phyloP scores from a whole-genome alignment of 805 yeast genomes.

The Zygosaccharomyces siamensis region DNA sequence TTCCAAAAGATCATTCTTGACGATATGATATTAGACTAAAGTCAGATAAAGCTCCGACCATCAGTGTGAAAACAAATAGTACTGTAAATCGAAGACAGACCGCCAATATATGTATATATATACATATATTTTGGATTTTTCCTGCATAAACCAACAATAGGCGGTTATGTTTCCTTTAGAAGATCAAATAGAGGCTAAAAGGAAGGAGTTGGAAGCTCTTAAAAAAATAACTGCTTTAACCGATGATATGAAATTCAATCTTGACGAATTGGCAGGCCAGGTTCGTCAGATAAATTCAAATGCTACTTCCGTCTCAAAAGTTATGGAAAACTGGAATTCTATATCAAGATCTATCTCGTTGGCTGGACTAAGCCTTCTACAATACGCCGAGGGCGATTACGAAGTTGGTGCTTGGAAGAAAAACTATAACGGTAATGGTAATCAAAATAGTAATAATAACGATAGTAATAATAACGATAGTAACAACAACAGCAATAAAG shows the following conservation, averaged over 20 bases:
- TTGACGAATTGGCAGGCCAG: slow-evolving; percentile 25
- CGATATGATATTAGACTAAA: not conserved
- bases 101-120: not conserved
- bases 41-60: not conserved
- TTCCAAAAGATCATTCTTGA: not conserved
- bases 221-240: slow-evolving; percentile 27
- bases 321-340: slow-evolving; percentile 32
- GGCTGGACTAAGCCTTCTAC: slow-evolving; percentile 31
- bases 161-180: slow-evolving; percentile 11
- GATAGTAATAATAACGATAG: slow-evolving; percentile 32
- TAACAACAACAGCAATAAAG: slow-evolving; percentile 31
- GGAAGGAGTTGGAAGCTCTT: slow-evolving; percentile 26
- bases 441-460: slow-evolving; percentile 31
- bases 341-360: slow-evolving; percentile 31
- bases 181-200: slow-evolving; percentile 20
- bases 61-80: not conserved
- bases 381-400: slow-evolving; percentile 32
- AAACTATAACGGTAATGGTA: slow-evolving; percentile 6
- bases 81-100: not conserved
- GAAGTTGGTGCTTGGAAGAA: slow-evolving; percentile 33
- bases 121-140: not conserved
- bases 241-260: slow-evolving; percentile 25
- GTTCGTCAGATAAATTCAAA: slow-evolving; percentile 26
- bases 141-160: not conserved
- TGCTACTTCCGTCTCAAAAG: slow-evolving; percentile 24